Base-by-base conservation (phyloP, 345 rosid species). In the Gossypium anomalum region DNA sequence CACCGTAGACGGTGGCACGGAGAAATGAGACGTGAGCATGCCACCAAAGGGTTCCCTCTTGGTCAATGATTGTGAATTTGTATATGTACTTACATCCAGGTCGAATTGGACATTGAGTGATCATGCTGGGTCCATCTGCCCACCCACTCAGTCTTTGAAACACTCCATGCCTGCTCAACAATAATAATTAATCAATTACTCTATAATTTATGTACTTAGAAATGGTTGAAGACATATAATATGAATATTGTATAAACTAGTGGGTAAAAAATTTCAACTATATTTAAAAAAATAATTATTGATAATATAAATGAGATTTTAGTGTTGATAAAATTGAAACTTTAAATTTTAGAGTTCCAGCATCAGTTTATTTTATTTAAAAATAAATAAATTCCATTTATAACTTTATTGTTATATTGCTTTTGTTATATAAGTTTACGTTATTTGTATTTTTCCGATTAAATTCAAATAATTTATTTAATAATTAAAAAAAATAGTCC, bases 1-100 rank as follows among this genome's bases (percentile, higher is more conserved):
- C 99, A 9, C 99, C 99, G 2, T 94, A 76, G 14, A 93, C 96
- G 1, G 97, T 92, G 59, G 98, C 98, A 0, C 98, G 98, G 63
- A 93, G 82, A 84, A 76, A 78, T 1, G 91, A 84, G 20, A 82
- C 65, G 15, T 94, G 99, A 47, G 99, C 96, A 53, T 95, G 97
- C 99, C 99, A 94, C 99, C 99, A 93, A 1, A 92, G 88, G 20
- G 99, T 93, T 6, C 98, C 98, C 77, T 91, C 97, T 59, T 94
- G 99, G 20, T 80, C 61, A 29, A 81, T 78, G 80, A 93, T 67
- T 22, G 45, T 87, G 75, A 91, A 92, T 71, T 78, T 85, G 80
- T 94, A 90, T 1, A 90, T 86, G 78, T 83, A 94, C 17, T 79
- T 88, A 3, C 67, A 45, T 7, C 96, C 94, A 0, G 98, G 94